phyloP scores from a whole-genome alignment of 164 flowering plant species.

The Chloranthus sessilifolius region DNA sequence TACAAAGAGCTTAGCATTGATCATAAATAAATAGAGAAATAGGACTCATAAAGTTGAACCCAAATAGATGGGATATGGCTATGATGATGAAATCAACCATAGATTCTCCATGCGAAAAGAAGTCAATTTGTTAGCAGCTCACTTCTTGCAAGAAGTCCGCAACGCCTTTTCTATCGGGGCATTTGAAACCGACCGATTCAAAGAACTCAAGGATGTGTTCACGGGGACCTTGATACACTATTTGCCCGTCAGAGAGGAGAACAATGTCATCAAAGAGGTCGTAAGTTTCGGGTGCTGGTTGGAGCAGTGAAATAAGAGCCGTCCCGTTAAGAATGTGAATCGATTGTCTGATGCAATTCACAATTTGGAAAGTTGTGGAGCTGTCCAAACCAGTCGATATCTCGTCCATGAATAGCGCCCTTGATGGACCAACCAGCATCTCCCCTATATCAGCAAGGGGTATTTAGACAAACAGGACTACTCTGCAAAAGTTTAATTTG shows the following conservation, averaged over 20 bases:
- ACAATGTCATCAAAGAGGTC: conserved; percentile 70
- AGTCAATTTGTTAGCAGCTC: not conserved
- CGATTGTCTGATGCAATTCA: conserved; percentile 44
- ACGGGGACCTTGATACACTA: conserved; percentile 71
- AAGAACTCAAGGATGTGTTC: conserved; percentile 57
- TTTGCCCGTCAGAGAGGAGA: conserved; percentile 59
- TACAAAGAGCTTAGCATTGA: not conserved
- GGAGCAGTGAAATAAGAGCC: conserved; percentile 66
- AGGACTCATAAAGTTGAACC: no score
- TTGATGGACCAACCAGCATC: conserved; percentile 50
- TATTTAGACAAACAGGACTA: not conserved
- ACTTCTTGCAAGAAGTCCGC: conserved; percentile 38
- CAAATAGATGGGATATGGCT: no score
- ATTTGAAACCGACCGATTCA: conserved; percentile 36
- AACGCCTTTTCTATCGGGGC: conserved; percentile 33
- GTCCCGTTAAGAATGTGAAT: conserved; percentile 56
- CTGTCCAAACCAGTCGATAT: conserved; percentile 48
- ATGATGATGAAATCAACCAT: no score
- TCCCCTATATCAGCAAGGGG: conserved; percentile 34
- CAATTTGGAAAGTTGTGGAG: conserved; percentile 59
- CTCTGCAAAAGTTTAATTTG: no score
- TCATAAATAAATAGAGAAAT: no score
- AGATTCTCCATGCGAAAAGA: no score
- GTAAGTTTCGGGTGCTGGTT: conserved; percentile 81
- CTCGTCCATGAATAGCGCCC: conserved; percentile 28